Evolutionary conservation across 495 filamentous ascomycete species (phyloP).

Genomic region (Aspergillus diversus): DNA sequence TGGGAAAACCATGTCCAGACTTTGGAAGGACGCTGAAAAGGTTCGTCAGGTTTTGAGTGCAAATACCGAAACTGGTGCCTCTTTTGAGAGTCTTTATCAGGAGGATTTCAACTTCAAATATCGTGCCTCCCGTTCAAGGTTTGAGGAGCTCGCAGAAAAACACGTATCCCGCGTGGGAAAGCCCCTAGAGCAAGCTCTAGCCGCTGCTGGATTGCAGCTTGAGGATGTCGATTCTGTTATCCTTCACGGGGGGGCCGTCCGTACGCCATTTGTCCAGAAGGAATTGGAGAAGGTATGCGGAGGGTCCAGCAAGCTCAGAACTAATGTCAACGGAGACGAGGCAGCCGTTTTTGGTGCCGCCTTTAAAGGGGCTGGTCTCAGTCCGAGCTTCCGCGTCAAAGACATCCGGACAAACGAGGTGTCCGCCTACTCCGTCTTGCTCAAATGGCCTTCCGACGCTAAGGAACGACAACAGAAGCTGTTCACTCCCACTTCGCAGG

Average conservation of each 20-base stretch:
- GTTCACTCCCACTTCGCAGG: conserved; percentile 75
- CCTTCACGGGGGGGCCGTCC: conserved; percentile 85
- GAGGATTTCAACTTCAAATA: conserved; percentile 93
- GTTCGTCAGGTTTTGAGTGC: conserved; percentile 90
- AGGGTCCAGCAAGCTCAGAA: conserved; percentile 75
- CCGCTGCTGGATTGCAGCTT: conserved; percentile 69
- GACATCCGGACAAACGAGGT: conserved; percentile 83
- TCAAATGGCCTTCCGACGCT: conserved; percentile 65
- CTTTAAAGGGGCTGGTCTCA: conserved; percentile 89
- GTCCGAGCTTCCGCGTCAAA: conserved; percentile 94
- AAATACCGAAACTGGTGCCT: conserved; percentile 78
- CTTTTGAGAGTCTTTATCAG: conserved; percentile 81
- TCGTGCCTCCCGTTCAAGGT: conserved; percentile 78
- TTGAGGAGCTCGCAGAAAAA: conserved; percentile 77
- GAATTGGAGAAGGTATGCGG: conserved; percentile 78
- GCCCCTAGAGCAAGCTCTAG: conserved; percentile 75
- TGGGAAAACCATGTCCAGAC: conserved; percentile 81
- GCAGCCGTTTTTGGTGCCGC: conserved; percentile 95
- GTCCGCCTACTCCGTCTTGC: conserved; percentile 69
- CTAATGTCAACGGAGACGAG: conserved; percentile 97
- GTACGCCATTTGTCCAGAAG: conserved; percentile 94
- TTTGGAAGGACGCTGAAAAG: conserved; percentile 90
- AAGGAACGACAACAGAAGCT: conserved; percentile 74
- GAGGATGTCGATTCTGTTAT: conserved; percentile 87
- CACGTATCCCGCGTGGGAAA: conserved; percentile 68